Evolutionary conservation across 2,329 filamentous ascomycete genomes (phyloP), one percentile per base, ranked within the genome.

Genomic region (Colletotrichum sansevieriae): DNA sequence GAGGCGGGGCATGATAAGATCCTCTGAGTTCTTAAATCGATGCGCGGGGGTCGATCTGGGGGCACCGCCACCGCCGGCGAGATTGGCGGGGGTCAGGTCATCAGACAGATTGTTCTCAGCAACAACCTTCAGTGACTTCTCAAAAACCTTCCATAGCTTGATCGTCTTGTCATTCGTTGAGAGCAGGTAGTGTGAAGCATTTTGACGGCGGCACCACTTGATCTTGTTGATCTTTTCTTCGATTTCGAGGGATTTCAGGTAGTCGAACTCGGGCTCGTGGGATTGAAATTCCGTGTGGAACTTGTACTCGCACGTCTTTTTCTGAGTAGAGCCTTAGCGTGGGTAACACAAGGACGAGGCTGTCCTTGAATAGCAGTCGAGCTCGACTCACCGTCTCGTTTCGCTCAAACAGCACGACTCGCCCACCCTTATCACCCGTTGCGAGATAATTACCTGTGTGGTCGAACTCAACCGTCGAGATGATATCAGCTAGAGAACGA

Each of bases 221-320:
- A 99, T 99, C 87, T 99, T 99, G 88, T 99, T 99, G 88, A 99
- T 99, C 85, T 99, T 99, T 83, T 99, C 96, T 87, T 99, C 96
- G 78, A 99, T 99, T 83, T 99, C 96, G 75, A 99, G 88, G 39
- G 96, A 99, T 83, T 99, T 99, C 73, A 99, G 89, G 81, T 99
- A 99, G 82, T 99, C 96, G 82, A 99, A 99, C 82, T 99, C 96
- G 72, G 96, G 96, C 80, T 99, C 96, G 84, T 99, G 96, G 75
- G 96, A 99, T 85, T 99, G 96, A 77, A 99, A 99, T 79, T 99
- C 96, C 80, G 96, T 99, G 82, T 99, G 96, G 81, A 99, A 99
- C 82, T 98, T 99, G 88, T 99, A 99, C 83, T 99, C 96, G 89
- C 96, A 99, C 58, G 96, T 98, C 90, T 98, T 99, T 90, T 99